Percentiles rank a stretch among this genome's conserved stretches.
Evolutionary conservation across 371 early-diverging fungal species (phyloP).

Genomic region (Fennellomyces sp.): DNA sequence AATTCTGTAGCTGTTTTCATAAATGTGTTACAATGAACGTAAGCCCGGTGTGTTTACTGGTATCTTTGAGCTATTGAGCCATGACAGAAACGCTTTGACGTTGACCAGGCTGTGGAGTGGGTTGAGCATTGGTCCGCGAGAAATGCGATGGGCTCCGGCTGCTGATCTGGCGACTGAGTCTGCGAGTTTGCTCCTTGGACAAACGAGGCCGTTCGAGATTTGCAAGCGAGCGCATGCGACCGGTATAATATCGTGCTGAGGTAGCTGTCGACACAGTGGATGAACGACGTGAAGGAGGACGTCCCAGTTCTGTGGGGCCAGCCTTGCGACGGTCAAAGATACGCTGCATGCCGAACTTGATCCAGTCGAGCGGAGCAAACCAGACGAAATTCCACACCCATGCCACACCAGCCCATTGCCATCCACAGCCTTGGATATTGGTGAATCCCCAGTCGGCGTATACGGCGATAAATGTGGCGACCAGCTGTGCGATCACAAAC

Average conservation of each 20-base stretch:
- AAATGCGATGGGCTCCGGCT: too few species aligned
- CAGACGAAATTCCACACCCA: slow-evolving; percentile 82
- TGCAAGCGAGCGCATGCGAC: slow-evolving; percentile 41
- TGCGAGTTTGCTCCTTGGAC: neutral
- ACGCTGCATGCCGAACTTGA: slow-evolving; percentile 73
- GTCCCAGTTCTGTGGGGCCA: neutral
- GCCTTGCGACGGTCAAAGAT: slow-evolving; percentile 44
- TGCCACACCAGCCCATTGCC: slow-evolving; percentile 61
- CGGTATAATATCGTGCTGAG: slow-evolving; percentile 42
- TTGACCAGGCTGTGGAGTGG: neutral
- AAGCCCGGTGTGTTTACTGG: too few species aligned
- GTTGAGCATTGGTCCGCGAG: too few species aligned
- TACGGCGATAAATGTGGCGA: slow-evolving; percentile 59
- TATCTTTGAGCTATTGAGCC: neutral
- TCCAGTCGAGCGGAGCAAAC: slow-evolving; percentile 72
- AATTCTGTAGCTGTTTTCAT: too few species aligned
- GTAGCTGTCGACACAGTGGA: slow-evolving; percentile 28
- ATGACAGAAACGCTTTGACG: neutral
- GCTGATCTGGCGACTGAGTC: neutral
- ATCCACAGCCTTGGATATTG: slow-evolving; percentile 52
- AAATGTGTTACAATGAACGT: too few species aligned
- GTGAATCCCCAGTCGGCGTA: slow-evolving; percentile 64
- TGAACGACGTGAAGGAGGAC: slow-evolving; percentile 24
- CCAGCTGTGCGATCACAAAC: slow-evolving; percentile 56
- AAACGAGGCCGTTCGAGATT: slow-evolving; percentile 32